Conservation (phyloP, 441 rosid species). For the Erysimum cheiri region DNA sequence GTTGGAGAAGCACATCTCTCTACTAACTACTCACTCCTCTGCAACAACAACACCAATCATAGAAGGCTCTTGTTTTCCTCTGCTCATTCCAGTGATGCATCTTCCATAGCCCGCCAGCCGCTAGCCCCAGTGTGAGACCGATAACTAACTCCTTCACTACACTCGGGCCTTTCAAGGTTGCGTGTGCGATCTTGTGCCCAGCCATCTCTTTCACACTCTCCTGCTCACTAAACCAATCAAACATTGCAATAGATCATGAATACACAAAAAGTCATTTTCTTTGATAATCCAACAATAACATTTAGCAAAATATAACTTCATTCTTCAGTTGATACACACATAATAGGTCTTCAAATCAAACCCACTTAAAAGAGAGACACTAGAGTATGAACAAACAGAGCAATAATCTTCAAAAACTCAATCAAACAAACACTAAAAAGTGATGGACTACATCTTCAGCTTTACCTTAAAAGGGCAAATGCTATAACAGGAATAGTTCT, state of each 20-base stretch:
- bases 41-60: constrained; percentile 64
- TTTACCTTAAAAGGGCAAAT: too few species aligned
- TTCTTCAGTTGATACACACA: not conserved
- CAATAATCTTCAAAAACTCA: too few species aligned
- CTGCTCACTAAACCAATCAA: constrained; percentile 15
- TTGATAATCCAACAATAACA: not conserved
- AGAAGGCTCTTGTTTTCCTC: constrained; percentile 62
- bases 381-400: not conserved
- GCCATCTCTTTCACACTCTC: constrained; percentile 48
- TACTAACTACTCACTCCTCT: constrained; percentile 33
- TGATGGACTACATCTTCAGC: too few species aligned
- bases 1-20: not conserved
- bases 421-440: too few species aligned
- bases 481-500: too few species aligned
- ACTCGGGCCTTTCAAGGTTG: constrained; percentile 71
- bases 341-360: not conserved
- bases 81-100: constrained; percentile 87
- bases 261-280: not conserved
- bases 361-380: not conserved
- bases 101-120: constrained; percentile 73
- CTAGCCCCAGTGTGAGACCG: constrained; percentile 55
- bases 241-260: not conserved
- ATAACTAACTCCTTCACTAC: constrained; percentile 62
- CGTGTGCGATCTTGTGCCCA: constrained; percentile 61
- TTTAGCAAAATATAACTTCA: not conserved